A percentile compares a stretch with the other conserved stretches of the same genome.
These are phyloP conservation scores for Pugionium cornutum DNA, from an alignment of 345 rosid species.

Conservation along the genomic window DNA sequence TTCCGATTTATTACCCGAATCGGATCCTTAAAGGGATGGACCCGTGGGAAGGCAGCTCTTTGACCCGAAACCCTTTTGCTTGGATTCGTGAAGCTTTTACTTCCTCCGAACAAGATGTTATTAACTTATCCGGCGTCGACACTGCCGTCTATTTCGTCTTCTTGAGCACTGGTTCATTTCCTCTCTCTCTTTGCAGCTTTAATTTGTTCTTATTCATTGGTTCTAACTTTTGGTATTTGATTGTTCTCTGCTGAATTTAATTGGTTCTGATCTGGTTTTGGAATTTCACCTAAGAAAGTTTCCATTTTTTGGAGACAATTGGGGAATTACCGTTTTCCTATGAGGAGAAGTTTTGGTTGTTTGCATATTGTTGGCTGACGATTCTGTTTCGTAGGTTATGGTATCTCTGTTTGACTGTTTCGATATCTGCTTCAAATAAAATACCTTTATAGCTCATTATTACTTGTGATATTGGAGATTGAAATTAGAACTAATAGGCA, in stretches of 20 bases:
- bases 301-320: slow-evolving; percentile 26
- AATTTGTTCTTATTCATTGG: no score
- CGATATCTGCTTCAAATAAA: neutral
- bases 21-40: slow-evolving; percentile 79
- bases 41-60: slow-evolving; percentile 67
- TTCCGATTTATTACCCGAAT: slow-evolving; percentile 71
- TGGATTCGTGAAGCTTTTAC: slow-evolving; percentile 77
- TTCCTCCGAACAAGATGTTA: slow-evolving; percentile 68
- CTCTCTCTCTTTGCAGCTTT: neutral
- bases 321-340: neutral
- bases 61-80: slow-evolving; percentile 63
- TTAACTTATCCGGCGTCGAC: slow-evolving; percentile 72
- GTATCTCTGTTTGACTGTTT: slow-evolving; percentile 17
- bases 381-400: slow-evolving; percentile 1
- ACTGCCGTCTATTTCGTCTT: slow-evolving; percentile 93
- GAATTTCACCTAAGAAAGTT: neutral
- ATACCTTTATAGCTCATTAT: slow-evolving; percentile 9
- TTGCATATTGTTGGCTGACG: neutral
- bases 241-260: no score
- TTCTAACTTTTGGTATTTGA: no score
- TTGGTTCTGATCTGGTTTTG: slow-evolving; percentile 10
- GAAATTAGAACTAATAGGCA: neutral
- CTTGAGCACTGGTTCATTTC: slow-evolving; percentile 71
- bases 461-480: neutral
- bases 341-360: no score